Evolutionary conservation across 2,329 filamentous ascomycete species (phyloP).

Genomic region (Dendryphion nanum): DNA sequence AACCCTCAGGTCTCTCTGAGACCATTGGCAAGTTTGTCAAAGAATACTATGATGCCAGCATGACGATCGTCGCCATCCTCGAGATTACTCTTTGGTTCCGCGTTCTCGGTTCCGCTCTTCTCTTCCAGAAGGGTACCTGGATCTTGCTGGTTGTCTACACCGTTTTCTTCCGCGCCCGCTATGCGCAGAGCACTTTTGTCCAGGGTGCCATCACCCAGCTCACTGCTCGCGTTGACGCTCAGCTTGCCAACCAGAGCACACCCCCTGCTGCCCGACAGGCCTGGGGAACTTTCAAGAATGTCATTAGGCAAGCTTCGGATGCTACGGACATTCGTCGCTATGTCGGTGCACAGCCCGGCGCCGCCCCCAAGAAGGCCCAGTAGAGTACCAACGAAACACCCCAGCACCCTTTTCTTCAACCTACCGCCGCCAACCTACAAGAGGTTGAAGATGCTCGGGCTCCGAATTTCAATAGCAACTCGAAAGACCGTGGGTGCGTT

Average conservation of each 20-base stretch:
- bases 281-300: slow-evolving; percentile 77
- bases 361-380: slow-evolving; percentile 65
- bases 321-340: slow-evolving; percentile 77
- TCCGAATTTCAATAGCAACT: too few relatives aligned
- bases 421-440: too few relatives aligned
- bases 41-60: slow-evolving; percentile 94
- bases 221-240: slow-evolving; percentile 73
- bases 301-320: slow-evolving; percentile 71
- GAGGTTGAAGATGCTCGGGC: too few relatives aligned
- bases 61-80: slow-evolving; percentile 85
- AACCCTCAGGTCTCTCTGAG: slow-evolving; percentile 68
- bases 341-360: slow-evolving; percentile 52
- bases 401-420: too few relatives aligned
- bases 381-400: too few relatives aligned
- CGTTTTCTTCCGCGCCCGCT: slow-evolving; percentile 86
- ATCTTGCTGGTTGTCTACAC: slow-evolving; percentile 84
- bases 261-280: slow-evolving; percentile 74
- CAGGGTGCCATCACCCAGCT: slow-evolving; percentile 74
- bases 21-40: slow-evolving; percentile 92
- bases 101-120: slow-evolving; percentile 73
- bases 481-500: too few relatives aligned
- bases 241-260: slow-evolving; percentile 81
- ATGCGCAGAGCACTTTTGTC: slow-evolving; percentile 89
- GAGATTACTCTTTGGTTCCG: slow-evolving; percentile 88
- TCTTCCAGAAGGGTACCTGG: slow-evolving; percentile 91